These are phyloP conservation scores for Saturnispora kantuleensis DNA, from an alignment of 805 yeast genomes.

Conservation along the genomic window DNA sequence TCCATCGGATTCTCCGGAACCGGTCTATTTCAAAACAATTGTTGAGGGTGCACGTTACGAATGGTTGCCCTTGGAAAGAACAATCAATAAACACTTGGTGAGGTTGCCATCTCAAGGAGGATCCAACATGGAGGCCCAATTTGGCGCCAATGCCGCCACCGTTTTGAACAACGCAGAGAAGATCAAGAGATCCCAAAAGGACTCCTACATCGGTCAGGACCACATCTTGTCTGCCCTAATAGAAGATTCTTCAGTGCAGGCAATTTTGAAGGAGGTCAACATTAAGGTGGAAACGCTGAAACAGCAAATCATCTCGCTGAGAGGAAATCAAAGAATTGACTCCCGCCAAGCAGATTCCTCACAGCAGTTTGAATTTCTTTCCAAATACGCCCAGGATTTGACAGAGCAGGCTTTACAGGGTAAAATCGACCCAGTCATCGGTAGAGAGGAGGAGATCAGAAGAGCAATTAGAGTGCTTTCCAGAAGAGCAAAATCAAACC, in stretches of 20 bases:
- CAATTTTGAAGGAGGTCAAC: constrained; percentile 60
- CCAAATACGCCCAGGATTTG: constrained; percentile 87
- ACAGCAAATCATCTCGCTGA: constrained; percentile 65
- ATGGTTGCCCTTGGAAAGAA: constrained; percentile 68
- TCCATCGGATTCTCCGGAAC: constrained; percentile 41
- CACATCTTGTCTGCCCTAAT: constrained; percentile 79
- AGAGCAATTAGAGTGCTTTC: constrained; percentile 90
- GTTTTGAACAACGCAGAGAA: constrained; percentile 67
- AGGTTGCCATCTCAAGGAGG: constrained; percentile 84
- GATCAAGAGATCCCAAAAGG: constrained; percentile 81
- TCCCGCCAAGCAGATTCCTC: constrained; percentile 91
- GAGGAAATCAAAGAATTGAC: constrained; percentile 89
- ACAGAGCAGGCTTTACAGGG: constrained; percentile 92
- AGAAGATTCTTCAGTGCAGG: constrained; percentile 64
- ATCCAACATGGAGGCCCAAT: constrained; percentile 71
- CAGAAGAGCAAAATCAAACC: constrained; percentile 95
- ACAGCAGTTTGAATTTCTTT: constrained; percentile 68
- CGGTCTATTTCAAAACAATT: constrained; percentile 67
- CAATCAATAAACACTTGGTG: constrained; percentile 72
- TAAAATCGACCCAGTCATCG: constrained; percentile 94
- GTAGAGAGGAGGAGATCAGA: constrained; percentile 97
- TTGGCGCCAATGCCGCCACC: constrained; percentile 68
- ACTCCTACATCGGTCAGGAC: constrained; percentile 87
- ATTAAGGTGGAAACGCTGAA: constrained; percentile 64
- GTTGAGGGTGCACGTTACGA: constrained; percentile 83